Evolutionary conservation across 1,284 basidiomycete genomes (phyloP), one percentile per base, ranked within the genome.

Genomic region (Coriolopsis trogii): DNA sequence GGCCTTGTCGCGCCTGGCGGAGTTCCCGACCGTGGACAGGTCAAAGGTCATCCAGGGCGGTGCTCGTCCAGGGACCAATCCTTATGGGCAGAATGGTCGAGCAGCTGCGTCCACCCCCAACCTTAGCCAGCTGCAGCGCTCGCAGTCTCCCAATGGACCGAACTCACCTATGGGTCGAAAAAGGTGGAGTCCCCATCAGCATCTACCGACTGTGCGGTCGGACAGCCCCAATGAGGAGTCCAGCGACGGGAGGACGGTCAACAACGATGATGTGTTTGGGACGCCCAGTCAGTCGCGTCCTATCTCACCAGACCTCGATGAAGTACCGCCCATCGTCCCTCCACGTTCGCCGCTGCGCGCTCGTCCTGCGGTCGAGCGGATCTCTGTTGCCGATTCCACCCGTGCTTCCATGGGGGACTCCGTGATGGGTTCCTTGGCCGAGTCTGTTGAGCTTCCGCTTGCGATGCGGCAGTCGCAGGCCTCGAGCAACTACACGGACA

Each of bases 61-160:
- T n/a, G 46, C 51, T 10, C 49, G 57, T 57, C 38, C 51, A 52
- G 30, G 55, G 45, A 47, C 38, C 43, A 52, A 49, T 46, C 70
- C 69, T 16, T 73, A 76, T 56, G 70, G 68, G 13, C 64, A 67
- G 16, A 59, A 64, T 26, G 69, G 72, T 26, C 65, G 67, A 26
- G 76, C 77, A 0, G 74, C 79, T 26, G 76, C 80, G n/a, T 87
- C 86, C 6, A 84, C 84, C 6, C 85, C 85, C 9, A 84, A 87
- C 67, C 69, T 87, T 46, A 57, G 64, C 4, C 66, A 62, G 42
- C 45, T 60, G 38, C 64, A 56, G 63, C 69, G 59, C 42, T 66
- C 65, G 20, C 56, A 66, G 38, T 66, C 69, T 5, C 65, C 68
- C 25, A 48, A 67, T 8, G 63, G 70, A 15, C 66, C 70, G 15